phyloP scores from a whole-genome alignment of 2,329 filamentous ascomycete genomes.

The Colletotrichum sp. region DNA sequence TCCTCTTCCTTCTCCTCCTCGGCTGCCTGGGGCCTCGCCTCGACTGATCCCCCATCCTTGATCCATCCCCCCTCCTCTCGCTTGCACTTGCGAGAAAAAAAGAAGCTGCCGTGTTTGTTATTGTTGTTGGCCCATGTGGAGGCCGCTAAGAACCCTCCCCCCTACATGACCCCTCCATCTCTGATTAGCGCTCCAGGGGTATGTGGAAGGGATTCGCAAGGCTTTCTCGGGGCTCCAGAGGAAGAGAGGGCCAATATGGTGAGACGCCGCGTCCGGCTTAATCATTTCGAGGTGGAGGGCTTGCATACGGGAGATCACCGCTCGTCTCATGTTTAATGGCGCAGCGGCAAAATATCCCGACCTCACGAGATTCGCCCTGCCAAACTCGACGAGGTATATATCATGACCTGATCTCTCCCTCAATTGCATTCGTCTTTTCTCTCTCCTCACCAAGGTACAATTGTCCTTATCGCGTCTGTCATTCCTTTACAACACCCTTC shows the following conservation, averaged over 20 bases:
- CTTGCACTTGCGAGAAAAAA: background rate
- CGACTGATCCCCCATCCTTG: background rate
- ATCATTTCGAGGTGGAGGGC: slow-evolving; percentile 12
- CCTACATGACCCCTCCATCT: background rate
- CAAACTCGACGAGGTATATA: background rate
- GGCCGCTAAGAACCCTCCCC: background rate
- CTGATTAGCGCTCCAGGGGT: background rate
- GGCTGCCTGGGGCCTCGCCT: background rate
- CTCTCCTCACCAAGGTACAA: background rate
- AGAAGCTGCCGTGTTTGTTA: background rate
- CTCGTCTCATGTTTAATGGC: slow-evolving; percentile 16
- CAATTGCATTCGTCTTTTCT: background rate
- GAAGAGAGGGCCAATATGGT: background rate
- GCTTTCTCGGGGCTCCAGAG: background rate
- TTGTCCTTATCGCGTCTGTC: slow-evolving; percentile 1
- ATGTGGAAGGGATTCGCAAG: background rate
- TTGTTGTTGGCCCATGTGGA: background rate
- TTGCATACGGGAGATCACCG: slow-evolving; percentile 20
- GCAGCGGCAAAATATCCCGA: background rate
- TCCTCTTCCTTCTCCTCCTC: background rate
- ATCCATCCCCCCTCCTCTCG: background rate
- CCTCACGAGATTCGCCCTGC: background rate
- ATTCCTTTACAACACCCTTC: slow-evolving; percentile 5
- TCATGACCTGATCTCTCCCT: background rate
- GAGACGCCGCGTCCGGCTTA: slow-evolving; percentile 2